These are phyloP conservation scores for Beauveria caledonica DNA, from an alignment of 2,329 filamentous ascomycete genomes.

Conservation along the genomic window DNA sequence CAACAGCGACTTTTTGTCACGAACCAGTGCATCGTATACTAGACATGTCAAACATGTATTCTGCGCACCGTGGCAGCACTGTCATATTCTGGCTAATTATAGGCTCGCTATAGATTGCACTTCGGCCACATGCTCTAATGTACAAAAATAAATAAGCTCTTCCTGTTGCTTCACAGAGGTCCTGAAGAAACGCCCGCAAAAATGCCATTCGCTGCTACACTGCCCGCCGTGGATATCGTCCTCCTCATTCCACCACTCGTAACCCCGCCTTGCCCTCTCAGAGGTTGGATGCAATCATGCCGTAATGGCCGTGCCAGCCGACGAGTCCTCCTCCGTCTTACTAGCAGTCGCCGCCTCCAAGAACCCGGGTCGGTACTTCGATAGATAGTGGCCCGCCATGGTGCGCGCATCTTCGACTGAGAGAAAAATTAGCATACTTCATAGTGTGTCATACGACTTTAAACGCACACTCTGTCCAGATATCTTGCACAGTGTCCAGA, in stretches of 20 bases:
- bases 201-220: not conserved
- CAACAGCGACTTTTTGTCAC: not conserved
- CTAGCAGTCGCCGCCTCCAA: conserved; percentile 22
- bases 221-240: not conserved
- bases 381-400: conserved; percentile 54
- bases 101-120: not conserved
- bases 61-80: not conserved
- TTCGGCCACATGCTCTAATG: not conserved
- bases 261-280: not conserved
- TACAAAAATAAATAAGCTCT: not conserved
- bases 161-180: not conserved
- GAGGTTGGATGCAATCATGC: conserved; percentile 14
- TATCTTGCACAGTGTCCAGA: conserved; percentile 56
- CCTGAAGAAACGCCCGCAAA: conserved; percentile 2
- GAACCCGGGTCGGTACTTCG: conserved; percentile 52
- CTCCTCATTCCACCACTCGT: not conserved
- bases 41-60: not conserved
- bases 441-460: not conserved
- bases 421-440: not conserved
- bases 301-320: conserved; percentile 23
- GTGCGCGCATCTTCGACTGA: conserved; percentile 55
- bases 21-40: not conserved
- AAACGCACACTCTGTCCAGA: conserved; percentile 57
- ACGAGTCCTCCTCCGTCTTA: conserved; percentile 7
- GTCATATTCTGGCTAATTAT: not conserved